Percentiles rank a stretch among this genome's conserved stretches.
phyloP scores from a whole-genome alignment of 2,329 filamentous ascomycete species.

The Colletotrichum tofieldiae region DNA sequence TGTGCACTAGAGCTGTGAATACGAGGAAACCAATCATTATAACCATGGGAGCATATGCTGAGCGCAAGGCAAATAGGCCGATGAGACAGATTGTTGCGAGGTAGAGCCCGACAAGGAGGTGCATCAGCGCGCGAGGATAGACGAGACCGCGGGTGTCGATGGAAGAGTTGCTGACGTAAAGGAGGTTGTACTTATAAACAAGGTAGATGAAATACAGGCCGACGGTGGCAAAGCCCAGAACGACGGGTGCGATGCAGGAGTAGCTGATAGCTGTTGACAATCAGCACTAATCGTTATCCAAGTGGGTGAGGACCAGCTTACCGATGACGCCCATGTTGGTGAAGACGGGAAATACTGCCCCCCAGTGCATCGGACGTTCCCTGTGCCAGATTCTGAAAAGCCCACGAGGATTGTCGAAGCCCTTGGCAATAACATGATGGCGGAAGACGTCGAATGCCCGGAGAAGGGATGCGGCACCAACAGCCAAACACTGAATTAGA shows the following conservation, averaged over 20 bases:
- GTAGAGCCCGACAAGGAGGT: constrained; percentile 88
- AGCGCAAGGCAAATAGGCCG: constrained; percentile 83
- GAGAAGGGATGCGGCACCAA: constrained; percentile 81
- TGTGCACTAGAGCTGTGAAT: constrained; percentile 83
- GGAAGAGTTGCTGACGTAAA: constrained; percentile 86
- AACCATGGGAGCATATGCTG: constrained; percentile 77
- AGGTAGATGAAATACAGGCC: constrained; percentile 88
- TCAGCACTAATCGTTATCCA: constrained; percentile 37
- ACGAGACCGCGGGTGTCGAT: constrained; percentile 91
- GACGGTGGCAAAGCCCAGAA: constrained; percentile 85
- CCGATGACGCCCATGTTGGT: constrained; percentile 86
- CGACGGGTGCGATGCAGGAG: constrained; percentile 87
- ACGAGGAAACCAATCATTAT: constrained; percentile 84
- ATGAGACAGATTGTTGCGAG: constrained; percentile 87
- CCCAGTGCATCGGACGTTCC: constrained; percentile 84
- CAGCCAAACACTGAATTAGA: constrained; percentile 88
- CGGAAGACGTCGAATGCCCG: constrained; percentile 76
- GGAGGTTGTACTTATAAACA: constrained; percentile 90
- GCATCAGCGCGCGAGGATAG: constrained; percentile 90
- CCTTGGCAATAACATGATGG: constrained; percentile 74
- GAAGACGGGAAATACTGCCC: constrained; percentile 85
- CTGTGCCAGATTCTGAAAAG: constrained; percentile 85
- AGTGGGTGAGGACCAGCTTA: constrained; percentile 58
- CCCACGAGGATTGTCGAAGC: constrained; percentile 85
- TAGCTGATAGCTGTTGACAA: constrained; percentile 80